Conservation (phyloP, 768 basidiomycete species). For the Mrakia gelida region DNA sequence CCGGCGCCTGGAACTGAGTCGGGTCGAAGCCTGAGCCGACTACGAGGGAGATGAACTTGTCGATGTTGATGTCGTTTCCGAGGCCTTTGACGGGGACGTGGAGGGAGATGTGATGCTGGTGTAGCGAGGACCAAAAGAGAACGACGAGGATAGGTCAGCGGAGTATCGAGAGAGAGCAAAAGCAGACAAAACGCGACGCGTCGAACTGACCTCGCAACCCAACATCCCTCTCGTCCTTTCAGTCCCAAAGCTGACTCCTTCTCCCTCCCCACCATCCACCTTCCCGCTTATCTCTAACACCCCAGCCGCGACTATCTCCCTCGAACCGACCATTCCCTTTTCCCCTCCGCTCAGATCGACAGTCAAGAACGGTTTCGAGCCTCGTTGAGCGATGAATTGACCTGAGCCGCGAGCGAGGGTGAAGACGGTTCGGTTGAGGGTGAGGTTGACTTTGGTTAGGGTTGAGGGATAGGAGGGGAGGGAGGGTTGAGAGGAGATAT, state of each 20-base stretch:
- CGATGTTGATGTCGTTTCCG: neutral
- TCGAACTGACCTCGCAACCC: neutral
- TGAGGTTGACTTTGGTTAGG: neutral
- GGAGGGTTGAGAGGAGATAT: neutral
- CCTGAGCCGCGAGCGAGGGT: neutral
- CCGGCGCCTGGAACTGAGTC: neutral
- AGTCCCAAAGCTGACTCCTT: neutral
- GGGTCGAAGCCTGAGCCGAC: neutral
- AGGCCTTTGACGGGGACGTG: neutral
- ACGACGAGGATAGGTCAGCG: neutral
- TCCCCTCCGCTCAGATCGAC: neutral
- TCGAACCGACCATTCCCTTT: neutral
- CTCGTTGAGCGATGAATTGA: neutral
- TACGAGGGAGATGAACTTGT: neutral
- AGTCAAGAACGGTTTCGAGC: neutral
- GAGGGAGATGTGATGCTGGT: neutral
- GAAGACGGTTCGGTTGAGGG: slow-evolving; percentile 1
- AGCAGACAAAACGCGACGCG: no score
- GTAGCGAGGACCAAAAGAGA: neutral
- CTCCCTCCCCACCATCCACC: neutral
- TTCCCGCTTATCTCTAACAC: neutral
- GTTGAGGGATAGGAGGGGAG: neutral
- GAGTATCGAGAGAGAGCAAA: no score
- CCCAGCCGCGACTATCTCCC: neutral
- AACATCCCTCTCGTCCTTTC: neutral